A percentile compares a stretch with the other conserved stretches of the same genome.
Conservation (phyloP, 2,329 filamentous ascomycete genomes). For the Fusarium citri region DNA sequence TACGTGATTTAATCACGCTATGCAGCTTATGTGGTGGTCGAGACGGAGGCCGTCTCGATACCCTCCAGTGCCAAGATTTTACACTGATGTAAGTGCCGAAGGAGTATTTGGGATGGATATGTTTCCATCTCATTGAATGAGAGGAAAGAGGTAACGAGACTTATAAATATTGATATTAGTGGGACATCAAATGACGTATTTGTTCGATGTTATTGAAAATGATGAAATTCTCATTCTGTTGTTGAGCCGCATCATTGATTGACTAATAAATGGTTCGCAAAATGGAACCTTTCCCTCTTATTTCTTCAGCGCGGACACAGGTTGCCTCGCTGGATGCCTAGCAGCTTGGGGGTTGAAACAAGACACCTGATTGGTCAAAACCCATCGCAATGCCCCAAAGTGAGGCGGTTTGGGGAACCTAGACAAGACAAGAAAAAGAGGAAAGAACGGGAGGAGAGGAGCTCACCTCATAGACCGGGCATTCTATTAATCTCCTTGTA, state of each 20-base stretch:
- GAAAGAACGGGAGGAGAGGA: not conserved
- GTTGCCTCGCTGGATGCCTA: constrained; percentile 37
- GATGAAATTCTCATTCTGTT: not conserved
- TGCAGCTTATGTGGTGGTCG: not conserved
- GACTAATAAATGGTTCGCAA: constrained; percentile 30
- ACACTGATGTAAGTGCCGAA: not conserved
- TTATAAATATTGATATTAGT: not conserved
- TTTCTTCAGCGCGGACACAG: constrained; percentile 22
- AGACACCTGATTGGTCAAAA: constrained; percentile 19
- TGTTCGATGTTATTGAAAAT: not conserved
- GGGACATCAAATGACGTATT: not conserved
- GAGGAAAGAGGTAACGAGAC: not conserved
- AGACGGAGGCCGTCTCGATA: not conserved
- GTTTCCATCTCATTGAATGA: not conserved
- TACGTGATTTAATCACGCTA: not conserved
- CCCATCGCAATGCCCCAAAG: constrained; percentile 29
- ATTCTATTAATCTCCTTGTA: not conserved
- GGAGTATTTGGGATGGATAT: not conserved
- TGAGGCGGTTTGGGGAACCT: constrained; percentile 32
- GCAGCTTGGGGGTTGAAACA: constrained; percentile 35
- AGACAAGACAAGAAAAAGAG: constrained; percentile 5
- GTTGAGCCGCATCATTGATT: constrained; percentile 29
- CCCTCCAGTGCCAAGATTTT: not conserved
- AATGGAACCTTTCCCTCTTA: not conserved
- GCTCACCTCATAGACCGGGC: not conserved